Base-by-base conservation (phyloP, 345 rosid species). In the Murraya koenigii region DNA sequence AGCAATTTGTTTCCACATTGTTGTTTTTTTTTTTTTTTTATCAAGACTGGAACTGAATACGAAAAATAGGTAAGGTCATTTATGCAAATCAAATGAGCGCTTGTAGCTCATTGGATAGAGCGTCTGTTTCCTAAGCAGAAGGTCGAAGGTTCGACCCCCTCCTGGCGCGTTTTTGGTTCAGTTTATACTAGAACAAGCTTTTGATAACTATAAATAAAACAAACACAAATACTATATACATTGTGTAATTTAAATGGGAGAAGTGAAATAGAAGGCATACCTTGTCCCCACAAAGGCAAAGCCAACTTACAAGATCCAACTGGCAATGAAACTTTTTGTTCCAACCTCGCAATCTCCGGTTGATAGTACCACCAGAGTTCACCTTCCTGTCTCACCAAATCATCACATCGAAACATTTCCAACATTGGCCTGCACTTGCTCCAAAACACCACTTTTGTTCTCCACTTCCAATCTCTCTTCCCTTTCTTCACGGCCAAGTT, bases 81-180 rank as follows among this genome's bases (percentile, higher is more conserved):
- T 0, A 1, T 0, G 0, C 0, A 0, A 20, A 1, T 19, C 23
- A 25, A 23, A 5, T 0, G 17, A 63, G 98, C 98, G 90, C 96
- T 84, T 86, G 95, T 92, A 92, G 99, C 95, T 92, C 95, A 91
- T 97, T 90, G 97, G 97, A 91, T 92, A 92, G 97, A 91, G 97
- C 95, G 97, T 90, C 95, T 94, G 97, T 91, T 92, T 94, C 97
- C 94, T 92, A 92, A 91, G 97, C 97, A 91, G 97, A 92, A 94
- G 83, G 97, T 78, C 95, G 88, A 88, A 91, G 95, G 97, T 92
- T 92, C 94, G 93, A 92, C 85, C 97, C 92, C 95, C 87, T 88
- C 88, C 96, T 89, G 97, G 91, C 91, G 92, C 97, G 93, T 15
- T 1, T 44, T 44, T 2, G 10, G 47, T 39, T 39, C 47, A 8